phyloP scores from a whole-genome alignment of 1,284 basidiomycete genomes.

The Tilletia indica region DNA sequence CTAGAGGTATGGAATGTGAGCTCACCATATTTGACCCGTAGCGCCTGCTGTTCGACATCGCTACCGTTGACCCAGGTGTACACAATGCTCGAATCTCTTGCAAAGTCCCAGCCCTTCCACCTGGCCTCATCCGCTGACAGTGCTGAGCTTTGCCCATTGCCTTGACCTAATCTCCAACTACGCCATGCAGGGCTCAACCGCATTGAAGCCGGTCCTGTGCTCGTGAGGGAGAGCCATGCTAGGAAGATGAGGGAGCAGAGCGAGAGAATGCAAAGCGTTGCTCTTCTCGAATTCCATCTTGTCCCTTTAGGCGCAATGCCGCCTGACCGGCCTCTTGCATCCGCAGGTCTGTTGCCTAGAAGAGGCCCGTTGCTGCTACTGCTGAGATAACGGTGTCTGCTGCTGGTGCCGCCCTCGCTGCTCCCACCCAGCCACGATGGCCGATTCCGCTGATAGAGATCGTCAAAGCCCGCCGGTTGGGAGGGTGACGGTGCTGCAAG shows the following conservation, averaged over 20 bases:
- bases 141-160: too few species aligned
- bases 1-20: not conserved
- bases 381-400: not conserved
- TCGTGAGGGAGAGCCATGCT: not conserved
- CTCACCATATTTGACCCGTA: slow-evolving; percentile 11
- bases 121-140: not conserved
- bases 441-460: not conserved
- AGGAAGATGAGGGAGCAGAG: slow-evolving; percentile 8
- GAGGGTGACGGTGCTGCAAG: not conserved
- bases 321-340: too few species aligned
- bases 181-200: not conserved
- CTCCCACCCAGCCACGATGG: not conserved
- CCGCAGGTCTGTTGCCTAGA: not conserved
- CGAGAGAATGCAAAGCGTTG: not conserved
- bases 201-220: not conserved
- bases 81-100: slow-evolving; percentile 13
- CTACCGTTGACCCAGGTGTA: slow-evolving; percentile 20
- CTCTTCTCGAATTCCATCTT: not conserved
- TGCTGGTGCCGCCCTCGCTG: not conserved
- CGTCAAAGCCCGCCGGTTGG: not conserved
- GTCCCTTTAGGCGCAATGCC: not conserved
- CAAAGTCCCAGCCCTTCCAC: slow-evolving; percentile 16
- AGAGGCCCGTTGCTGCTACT: not conserved
- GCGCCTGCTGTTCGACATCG: not conserved
- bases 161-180: not conserved